Conservation (phyloP, 2,329 filamentous ascomycete genomes). For the Trichoderma hamatum region DNA sequence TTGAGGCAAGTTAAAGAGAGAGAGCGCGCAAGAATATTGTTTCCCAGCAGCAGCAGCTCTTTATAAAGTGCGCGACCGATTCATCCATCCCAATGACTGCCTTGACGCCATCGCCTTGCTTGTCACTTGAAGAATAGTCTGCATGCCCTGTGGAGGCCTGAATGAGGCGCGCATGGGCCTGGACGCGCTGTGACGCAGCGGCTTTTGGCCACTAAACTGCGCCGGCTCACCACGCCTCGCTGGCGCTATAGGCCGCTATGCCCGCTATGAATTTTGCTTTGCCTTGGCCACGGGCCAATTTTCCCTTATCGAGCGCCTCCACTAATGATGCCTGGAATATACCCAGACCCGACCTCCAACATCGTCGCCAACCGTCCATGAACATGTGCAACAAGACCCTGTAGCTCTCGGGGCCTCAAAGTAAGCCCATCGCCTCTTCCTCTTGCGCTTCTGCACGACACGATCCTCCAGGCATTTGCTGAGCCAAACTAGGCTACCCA, state of each 20-base stretch:
- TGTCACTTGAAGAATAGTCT: neutral
- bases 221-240: constrained; percentile 5
- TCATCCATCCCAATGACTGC: neutral
- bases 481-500: constrained; percentile 1
- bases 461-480: neutral
- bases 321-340: constrained; percentile 27
- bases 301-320: constrained; percentile 22
- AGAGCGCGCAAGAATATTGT: neutral
- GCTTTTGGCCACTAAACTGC: constrained; percentile 14
- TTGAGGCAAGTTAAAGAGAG: constrained; percentile 20
- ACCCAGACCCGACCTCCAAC: constrained; percentile 29
- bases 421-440: constrained; percentile 6
- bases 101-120: neutral
- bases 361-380: constrained; percentile 5
- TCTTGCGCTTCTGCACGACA: neutral
- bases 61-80: neutral
- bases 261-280: constrained; percentile 4
- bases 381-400: constrained; percentile 14
- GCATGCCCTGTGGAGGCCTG: neutral
- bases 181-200: constrained; percentile 25
- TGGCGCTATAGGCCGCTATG: neutral
- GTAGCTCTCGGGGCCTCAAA: constrained; percentile 17
- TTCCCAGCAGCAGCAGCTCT: neutral
- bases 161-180: constrained; percentile 20
- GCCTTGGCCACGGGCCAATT: constrained; percentile 6